Evolutionary conservation across 1,139 yeast genomes (phyloP).

Genomic region (Pichia sp.): DNA sequence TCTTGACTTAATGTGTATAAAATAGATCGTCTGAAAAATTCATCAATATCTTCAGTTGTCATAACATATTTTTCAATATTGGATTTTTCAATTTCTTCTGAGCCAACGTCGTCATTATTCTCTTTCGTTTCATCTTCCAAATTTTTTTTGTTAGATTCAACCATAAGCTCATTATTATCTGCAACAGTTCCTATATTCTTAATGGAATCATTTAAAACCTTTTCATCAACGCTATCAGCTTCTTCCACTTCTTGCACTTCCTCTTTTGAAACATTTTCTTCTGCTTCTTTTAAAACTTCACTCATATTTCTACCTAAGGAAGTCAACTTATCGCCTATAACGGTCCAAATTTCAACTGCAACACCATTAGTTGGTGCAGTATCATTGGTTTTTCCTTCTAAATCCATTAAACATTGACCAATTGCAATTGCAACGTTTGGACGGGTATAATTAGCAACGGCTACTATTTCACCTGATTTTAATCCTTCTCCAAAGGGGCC

Average conservation of each 20-base stretch:
- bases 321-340: slow-evolving; percentile 47
- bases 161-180: too few relatives aligned
- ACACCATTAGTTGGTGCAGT: slow-evolving; percentile 47
- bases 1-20: slow-evolving; percentile 62
- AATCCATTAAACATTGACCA: slow-evolving; percentile 56
- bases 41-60: slow-evolving; percentile 69
- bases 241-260: slow-evolving; percentile 1
- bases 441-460: slow-evolving; percentile 52
- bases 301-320: slow-evolving; percentile 33
- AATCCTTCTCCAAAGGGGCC: slow-evolving; percentile 61
- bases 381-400: slow-evolving; percentile 29
- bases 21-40: slow-evolving; percentile 62
- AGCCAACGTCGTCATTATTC: slow-evolving; percentile 15
- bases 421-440: slow-evolving; percentile 71
- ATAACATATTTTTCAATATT: slow-evolving; percentile 32
- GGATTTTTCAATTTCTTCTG: slow-evolving; percentile 9
- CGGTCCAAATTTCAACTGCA: slow-evolving; percentile 60
- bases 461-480: slow-evolving; percentile 55
- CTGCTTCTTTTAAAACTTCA: slow-evolving; percentile 3
- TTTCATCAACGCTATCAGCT: slow-evolving; percentile 6
- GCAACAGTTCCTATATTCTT: too few relatives aligned
- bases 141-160: too few relatives aligned
- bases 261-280: slow-evolving; percentile 1
- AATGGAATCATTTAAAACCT: background rate
- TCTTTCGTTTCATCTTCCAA: slow-evolving; percentile 1